Conservation (phyloP, 208 protist species). For the Angomonas ambiguus region DNA sequence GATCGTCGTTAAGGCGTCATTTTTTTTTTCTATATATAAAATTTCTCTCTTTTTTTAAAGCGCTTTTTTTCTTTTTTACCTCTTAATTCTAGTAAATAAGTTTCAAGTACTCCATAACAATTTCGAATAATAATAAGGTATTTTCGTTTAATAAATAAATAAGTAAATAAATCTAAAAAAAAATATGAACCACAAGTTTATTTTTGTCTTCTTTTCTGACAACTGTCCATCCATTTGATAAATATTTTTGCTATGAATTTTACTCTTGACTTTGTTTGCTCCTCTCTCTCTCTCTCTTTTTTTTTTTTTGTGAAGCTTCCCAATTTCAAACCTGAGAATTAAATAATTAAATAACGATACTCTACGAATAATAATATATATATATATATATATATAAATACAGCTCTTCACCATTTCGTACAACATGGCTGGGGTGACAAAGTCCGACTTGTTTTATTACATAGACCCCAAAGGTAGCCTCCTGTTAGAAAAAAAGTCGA, state of each 20-base stretch:
- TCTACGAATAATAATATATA: too few relatives aligned
- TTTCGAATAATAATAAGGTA: not conserved
- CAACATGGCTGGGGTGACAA: slow-evolving; percentile 15
- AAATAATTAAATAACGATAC: too few relatives aligned
- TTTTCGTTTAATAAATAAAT: not conserved
- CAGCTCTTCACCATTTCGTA: too few relatives aligned
- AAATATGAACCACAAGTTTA: slow-evolving; percentile 5
- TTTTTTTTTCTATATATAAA: not conserved
- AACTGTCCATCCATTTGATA: not conserved
- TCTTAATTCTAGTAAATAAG: not conserved
- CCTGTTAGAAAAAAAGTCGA: not conserved
- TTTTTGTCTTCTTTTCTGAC: not conserved
- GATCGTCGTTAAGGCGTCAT: slow-evolving; percentile 60
- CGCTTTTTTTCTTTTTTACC: not conserved
- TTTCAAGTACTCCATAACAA: not conserved
- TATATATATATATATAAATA: too few relatives aligned
- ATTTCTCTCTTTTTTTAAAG: not conserved
- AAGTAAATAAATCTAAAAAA: slow-evolving; percentile 8
- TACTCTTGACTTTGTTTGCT: not conserved
- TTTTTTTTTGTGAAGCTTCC: slow-evolving; percentile 6
- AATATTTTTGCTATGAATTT: not conserved
- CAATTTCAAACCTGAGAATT: too few relatives aligned
- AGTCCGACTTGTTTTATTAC: slow-evolving; percentile 25
- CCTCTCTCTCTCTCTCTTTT: slow-evolving; percentile 1
- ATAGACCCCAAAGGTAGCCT: slow-evolving; percentile 12